phyloP scores from a whole-genome alignment of 805 yeast genomes.

The Barnettozyma salicaria region DNA sequence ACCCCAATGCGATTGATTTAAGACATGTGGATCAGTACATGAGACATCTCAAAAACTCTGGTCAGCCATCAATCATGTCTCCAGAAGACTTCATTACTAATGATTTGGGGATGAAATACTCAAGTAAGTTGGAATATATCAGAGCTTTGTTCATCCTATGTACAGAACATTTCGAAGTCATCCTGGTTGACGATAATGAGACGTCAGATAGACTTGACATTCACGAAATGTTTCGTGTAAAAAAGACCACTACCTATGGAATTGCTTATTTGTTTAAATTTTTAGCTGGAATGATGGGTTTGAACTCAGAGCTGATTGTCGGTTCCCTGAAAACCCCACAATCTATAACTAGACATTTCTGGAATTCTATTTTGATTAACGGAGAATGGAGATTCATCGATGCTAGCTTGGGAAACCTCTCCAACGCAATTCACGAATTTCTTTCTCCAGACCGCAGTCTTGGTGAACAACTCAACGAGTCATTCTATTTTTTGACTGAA shows the following conservation, averaged over 20 bases:
- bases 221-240: constrained; percentile 37
- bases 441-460: constrained; percentile 24
- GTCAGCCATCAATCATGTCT: constrained; percentile 32
- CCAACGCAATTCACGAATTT: constrained; percentile 45
- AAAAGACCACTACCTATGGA: constrained; percentile 62
- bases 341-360: constrained; percentile 70
- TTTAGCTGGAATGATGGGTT: constrained; percentile 61
- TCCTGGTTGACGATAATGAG: constrained; percentile 18
- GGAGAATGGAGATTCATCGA: constrained; percentile 80
- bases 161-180: constrained; percentile 49
- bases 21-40: constrained; percentile 41
- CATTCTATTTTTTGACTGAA: constrained; percentile 69
- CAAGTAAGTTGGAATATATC: constrained; percentile 50
- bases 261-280: constrained; percentile 70
- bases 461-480: constrained; percentile 28
- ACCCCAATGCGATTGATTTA: constrained; percentile 28
- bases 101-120: constrained; percentile 46
- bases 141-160: constrained; percentile 61
- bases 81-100: constrained; percentile 50
- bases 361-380: constrained; percentile 76
- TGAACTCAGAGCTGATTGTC: constrained; percentile 68
- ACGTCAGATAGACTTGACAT: constrained; percentile 29
- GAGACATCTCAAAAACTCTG: constrained; percentile 29
- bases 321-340: constrained; percentile 84
- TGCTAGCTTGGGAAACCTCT: constrained; percentile 53